Evolutionary conservation across 345 rosid genomes (phyloP).

Genomic region (Boechera retrofracta): DNA sequence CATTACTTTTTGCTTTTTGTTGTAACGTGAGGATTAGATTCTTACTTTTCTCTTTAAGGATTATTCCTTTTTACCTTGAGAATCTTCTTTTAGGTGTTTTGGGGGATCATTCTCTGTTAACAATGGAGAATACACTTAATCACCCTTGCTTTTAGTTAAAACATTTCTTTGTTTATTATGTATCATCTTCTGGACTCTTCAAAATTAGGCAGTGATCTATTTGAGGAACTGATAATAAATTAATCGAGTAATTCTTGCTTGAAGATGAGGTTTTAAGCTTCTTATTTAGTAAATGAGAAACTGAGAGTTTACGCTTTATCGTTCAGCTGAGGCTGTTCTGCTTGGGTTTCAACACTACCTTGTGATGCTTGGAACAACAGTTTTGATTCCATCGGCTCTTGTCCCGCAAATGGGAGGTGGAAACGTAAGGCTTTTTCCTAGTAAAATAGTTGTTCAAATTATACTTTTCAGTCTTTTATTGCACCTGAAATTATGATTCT

Average conservation of each 20-base stretch:
- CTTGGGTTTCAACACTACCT: constrained; percentile 97
- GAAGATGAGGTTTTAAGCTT: neutral
- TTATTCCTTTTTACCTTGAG: constrained; percentile 27
- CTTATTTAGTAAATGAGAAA: constrained; percentile 13
- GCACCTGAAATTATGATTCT: constrained; percentile 21
- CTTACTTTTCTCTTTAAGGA: constrained; percentile 32
- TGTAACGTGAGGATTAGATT: constrained; percentile 37
- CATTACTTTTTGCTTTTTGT: constrained; percentile 38
- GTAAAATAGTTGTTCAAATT: neutral
- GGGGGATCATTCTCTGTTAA: constrained; percentile 36
- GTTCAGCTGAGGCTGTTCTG: constrained; percentile 87
- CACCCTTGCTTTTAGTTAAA: neutral
- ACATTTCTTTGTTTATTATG: no score
- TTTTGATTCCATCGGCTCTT: constrained; percentile 89
- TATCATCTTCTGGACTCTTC: no score
- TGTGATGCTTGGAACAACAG: constrained; percentile 96
- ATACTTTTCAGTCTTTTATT: constrained; percentile 10
- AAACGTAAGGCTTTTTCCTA: constrained; percentile 65
- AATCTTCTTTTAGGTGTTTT: constrained; percentile 28
- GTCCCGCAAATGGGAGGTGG: constrained; percentile 99
- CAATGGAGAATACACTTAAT: constrained; percentile 21
- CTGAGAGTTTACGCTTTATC: constrained; percentile 24
- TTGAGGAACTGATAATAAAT: no score
- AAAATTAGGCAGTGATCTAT: no score
- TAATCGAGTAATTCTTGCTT: constrained; percentile 15